Evolutionary conservation across 352 stramenopile species (phyloP).

Genomic region (Phytophthora pini): DNA sequence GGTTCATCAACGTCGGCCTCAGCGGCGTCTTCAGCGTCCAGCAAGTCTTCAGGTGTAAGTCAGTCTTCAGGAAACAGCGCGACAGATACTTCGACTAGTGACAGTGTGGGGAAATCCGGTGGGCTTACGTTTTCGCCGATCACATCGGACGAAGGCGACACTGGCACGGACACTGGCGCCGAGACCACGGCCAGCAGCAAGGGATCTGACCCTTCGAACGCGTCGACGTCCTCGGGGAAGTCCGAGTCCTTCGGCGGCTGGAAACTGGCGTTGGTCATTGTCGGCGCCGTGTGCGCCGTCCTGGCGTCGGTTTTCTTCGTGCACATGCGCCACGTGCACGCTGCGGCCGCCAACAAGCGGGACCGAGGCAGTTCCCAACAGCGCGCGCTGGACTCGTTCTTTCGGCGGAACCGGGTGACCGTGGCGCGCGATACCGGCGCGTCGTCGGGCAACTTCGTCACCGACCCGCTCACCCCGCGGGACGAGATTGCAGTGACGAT

Average conservation of each 20-base stretch:
- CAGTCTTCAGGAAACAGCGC: conserved; percentile 8
- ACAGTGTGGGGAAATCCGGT: conserved; percentile 22
- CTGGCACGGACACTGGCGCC: conserved; percentile 3
- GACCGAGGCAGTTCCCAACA: conserved; percentile 46
- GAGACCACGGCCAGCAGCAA: conserved; percentile 9
- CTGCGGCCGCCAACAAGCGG: conserved; percentile 32
- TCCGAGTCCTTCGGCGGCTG: conserved; percentile 38
- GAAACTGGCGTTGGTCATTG: conserved; percentile 53
- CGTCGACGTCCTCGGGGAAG: conserved; percentile 16
- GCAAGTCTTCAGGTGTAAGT: conserved; percentile 5
- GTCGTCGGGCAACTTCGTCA: conserved; percentile 32
- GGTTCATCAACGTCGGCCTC: conserved; percentile 9
- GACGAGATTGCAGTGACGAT: conserved; percentile 45
- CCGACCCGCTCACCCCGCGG: conserved; percentile 41
- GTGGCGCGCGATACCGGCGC: conserved; percentile 28
- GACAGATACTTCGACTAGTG: conserved; percentile 7
- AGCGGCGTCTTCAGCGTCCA: conserved; percentile 5
- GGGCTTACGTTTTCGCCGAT: conserved; percentile 49
- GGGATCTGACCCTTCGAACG: conserved; percentile 17
- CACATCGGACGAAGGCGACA: conserved; percentile 26
- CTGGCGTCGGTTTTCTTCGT: conserved; percentile 67
- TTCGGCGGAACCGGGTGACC: conserved; percentile 54
- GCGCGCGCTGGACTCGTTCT: conserved; percentile 60
- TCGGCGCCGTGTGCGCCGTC: conserved; percentile 54
- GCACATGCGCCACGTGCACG: conserved; percentile 43